These are phyloP conservation scores for Moniliella sp. DNA, from an alignment of 1,284 basidiomycete species.

Conservation along the genomic window DNA sequence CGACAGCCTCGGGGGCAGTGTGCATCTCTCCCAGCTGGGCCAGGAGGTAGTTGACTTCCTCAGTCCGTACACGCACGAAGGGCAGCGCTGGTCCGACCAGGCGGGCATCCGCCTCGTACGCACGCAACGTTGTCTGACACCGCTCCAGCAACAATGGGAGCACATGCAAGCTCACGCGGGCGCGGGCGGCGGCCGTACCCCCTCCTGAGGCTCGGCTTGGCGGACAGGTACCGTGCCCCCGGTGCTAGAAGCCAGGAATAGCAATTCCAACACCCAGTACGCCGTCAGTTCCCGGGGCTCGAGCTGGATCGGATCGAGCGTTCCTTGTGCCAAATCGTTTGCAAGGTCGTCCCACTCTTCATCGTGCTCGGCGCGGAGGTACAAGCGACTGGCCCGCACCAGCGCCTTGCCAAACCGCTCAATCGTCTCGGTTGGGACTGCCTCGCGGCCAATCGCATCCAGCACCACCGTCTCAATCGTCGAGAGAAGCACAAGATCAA, in stretches of 20 bases:
- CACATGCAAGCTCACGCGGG: constrained; percentile 49
- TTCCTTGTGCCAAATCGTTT: too few relatives aligned
- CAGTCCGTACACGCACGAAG: constrained; percentile 45
- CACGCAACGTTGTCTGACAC: constrained; percentile 47
- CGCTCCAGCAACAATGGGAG: constrained; percentile 52
- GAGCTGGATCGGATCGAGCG: constrained; percentile 15
- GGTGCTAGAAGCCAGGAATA: constrained; percentile 62
- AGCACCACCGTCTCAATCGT: neutral
- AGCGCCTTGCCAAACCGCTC: neutral
- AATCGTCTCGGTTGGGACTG: neutral
- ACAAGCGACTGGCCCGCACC: neutral
- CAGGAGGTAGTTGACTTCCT: constrained; percentile 66
- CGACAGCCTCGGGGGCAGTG: constrained; percentile 45
- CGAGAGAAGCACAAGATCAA: neutral
- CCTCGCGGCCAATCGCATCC: neutral
- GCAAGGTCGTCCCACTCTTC: too few relatives aligned
- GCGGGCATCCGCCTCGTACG: constrained; percentile 59
- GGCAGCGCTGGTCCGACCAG: constrained; percentile 49
- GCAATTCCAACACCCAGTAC: constrained; percentile 81
- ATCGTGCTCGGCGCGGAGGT: neutral
- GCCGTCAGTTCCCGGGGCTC: constrained; percentile 60
- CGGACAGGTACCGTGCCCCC: constrained; percentile 16
- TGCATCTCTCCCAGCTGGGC: constrained; percentile 49
- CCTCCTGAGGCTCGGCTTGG: neutral
- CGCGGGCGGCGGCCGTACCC: constrained; percentile 38